These are phyloP conservation scores for Suhomyces ambrosiae DNA, from an alignment of 1,139 yeast genomes.

Conservation along the genomic window DNA sequence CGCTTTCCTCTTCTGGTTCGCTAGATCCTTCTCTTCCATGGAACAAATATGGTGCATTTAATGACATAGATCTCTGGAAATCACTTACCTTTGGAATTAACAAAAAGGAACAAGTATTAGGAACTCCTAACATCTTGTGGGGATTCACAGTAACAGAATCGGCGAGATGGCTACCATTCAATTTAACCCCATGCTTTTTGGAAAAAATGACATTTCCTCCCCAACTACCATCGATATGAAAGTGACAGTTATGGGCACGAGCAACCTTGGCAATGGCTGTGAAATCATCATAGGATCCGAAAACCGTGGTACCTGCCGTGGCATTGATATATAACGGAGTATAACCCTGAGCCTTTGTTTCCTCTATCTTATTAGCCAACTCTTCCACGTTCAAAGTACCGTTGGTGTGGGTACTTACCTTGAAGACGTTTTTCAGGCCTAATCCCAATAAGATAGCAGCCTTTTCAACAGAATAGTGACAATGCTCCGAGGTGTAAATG, in stretches of 20 bases:
- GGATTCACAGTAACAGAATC: conserved; percentile 85
- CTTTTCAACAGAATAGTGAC: conserved; percentile 82
- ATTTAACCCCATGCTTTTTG: conserved; percentile 42
- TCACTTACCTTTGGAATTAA: conserved; percentile 66
- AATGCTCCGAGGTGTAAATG: conserved; percentile 68
- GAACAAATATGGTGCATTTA: conserved; percentile 80
- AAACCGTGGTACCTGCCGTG: conserved; percentile 89
- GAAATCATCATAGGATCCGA: conserved; percentile 79
- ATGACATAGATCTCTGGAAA: conserved; percentile 73
- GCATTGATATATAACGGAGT: conserved; percentile 79
- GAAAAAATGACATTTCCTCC: conserved; percentile 85
- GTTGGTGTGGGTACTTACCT: conserved; percentile 53
- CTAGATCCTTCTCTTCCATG: conserved; percentile 53
- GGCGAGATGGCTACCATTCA: conserved; percentile 66
- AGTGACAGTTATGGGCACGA: conserved; percentile 59
- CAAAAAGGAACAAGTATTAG: conserved; percentile 81
- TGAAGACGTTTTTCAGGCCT: conserved; percentile 65
- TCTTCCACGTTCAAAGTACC: conserved; percentile 60
- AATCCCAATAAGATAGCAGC: conserved; percentile 79
- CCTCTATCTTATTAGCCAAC: conserved; percentile 48
- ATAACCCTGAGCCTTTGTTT: conserved; percentile 52
- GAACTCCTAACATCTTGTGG: conserved; percentile 90
- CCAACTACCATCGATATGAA: conserved; percentile 91
- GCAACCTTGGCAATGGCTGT: conserved; percentile 57
- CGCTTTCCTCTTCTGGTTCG: conserved; percentile 44